Percentiles rank a stretch among this genome's conserved stretches.
Conservation (phyloP, 306 rosid species). For the Hippophae tibetana region DNA sequence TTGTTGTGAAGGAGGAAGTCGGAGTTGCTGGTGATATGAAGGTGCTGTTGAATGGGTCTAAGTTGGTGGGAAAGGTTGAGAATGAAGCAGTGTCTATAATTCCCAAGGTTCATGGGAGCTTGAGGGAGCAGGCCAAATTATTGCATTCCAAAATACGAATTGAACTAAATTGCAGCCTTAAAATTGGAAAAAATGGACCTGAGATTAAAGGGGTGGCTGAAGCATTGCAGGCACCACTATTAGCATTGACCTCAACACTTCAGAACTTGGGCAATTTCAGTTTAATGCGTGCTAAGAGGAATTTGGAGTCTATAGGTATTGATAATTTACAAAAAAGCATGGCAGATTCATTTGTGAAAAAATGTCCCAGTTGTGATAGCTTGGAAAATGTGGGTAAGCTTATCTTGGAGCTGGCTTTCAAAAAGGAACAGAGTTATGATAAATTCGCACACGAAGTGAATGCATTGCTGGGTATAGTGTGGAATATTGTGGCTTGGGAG, state of each 20-base stretch:
- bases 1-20: slow-evolving; percentile 54
- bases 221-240: slow-evolving; percentile 29
- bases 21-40: slow-evolving; percentile 66
- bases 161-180: slow-evolving; percentile 49
- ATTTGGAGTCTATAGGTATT: slow-evolving; percentile 24
- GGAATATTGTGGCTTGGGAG: slow-evolving; percentile 78
- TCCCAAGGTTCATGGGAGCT: slow-evolving; percentile 46
- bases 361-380: slow-evolving; percentile 36
- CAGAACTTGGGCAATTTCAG: slow-evolving; percentile 50
- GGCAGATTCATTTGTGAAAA: slow-evolving; percentile 33
- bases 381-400: slow-evolving; percentile 29
- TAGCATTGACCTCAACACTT: slow-evolving; percentile 40
- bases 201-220: slow-evolving; percentile 23
- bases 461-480: slow-evolving; percentile 41
- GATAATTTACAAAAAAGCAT: slow-evolving; percentile 23
- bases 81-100: slow-evolving; percentile 27
- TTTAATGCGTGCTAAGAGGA: slow-evolving; percentile 32
- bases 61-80: slow-evolving; percentile 56
- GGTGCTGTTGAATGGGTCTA: slow-evolving; percentile 71
- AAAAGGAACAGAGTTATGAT: slow-evolving; percentile 34
- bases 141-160: slow-evolving; percentile 54
- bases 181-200: slow-evolving; percentile 20
- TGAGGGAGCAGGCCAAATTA: slow-evolving; percentile 47
- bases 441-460: slow-evolving; percentile 47
- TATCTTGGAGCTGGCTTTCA: slow-evolving; percentile 30